Evolutionary conservation across 2,329 filamentous ascomycete species (phyloP), one percentile per base, ranked within the genome.

Genomic region (Pestalotiopsis fici): DNA sequence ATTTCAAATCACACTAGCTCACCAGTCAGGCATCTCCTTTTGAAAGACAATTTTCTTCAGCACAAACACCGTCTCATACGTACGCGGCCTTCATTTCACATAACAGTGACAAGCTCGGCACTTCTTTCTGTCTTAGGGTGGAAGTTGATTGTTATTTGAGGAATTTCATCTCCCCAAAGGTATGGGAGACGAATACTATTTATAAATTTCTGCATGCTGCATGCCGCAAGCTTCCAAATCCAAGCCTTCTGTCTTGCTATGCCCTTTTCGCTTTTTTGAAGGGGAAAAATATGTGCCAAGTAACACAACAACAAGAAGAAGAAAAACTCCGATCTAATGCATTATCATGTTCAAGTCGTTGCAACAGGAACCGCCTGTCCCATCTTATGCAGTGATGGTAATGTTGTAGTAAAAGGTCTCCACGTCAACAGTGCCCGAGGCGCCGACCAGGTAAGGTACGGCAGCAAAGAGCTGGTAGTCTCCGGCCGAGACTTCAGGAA

Each of bases 381-480:
- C 27, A 27, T 25, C 12, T 28, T 12, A 57, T 18, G 63, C 63
- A 18, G 65, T 65, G 66, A 74, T 69, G 27, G 71, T 69, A 25
- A 72, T 71, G 68, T 70, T 74, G 23, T 69, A 67, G 27, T 54
- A 67, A 66, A 69, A 70, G 21, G 55, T 50, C 43, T 68, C 68
- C 55, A 75, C 50, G 18, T 37, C 4, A 11, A 69, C 71, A 37
- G 59, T 15, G 23, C 75, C 75, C 27, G 74, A 76, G 63, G 74
- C 74, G 47, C 75, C 74, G 61, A 77, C 75, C 43, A 76, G 69
- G 50, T 70, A 75, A 18, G 75, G 74, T 28, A 77, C 67, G 15
- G 74, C 75, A 25, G 71, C 75, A 21, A 73, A 65, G 28, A 77
- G 66, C 50, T 72, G 27, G 66, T 70, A 76, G 13, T 74, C 68